A percentile compares a stretch with the other conserved stretches of the same genome.
phyloP scores from a whole-genome alignment of 257 asterid genomes.

The Penstemon eatonii region DNA sequence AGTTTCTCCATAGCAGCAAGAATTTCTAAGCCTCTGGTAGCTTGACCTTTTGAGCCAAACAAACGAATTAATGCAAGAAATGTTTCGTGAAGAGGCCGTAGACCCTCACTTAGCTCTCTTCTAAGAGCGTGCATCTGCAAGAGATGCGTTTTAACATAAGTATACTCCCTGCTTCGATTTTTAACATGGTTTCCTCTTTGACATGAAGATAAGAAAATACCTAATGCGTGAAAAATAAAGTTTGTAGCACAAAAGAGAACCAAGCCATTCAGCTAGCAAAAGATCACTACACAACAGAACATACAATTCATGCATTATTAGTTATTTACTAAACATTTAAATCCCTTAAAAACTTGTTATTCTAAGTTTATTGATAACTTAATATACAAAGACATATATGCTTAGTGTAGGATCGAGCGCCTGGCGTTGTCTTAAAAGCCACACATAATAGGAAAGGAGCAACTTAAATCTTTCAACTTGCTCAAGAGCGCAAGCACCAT shows the following conservation, averaged over 20 bases:
- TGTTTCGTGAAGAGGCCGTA: constrained; percentile 93
- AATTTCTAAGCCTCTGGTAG: constrained; percentile 85
- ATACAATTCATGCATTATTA: no score
- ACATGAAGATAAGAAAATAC: background rate
- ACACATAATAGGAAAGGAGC: no score
- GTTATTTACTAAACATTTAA: no score
- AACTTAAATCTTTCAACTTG: no score
- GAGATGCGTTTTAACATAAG: constrained; percentile 33
- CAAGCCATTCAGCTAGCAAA: background rate
- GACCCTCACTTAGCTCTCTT: constrained; percentile 93
- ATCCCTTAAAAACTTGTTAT: no score
- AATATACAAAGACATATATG: constrained; percentile 4
- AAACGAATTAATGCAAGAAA: constrained; percentile 86
- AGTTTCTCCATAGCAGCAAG: constrained; percentile 98
- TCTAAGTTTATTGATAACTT: background rate
- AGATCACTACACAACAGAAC: no score
- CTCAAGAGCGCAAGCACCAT: no score
- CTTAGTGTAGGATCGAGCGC: no score
- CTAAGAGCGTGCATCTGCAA: constrained; percentile 96
- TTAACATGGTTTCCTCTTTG: constrained; percentile 21
- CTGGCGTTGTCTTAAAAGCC: no score
- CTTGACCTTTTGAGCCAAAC: constrained; percentile 85
- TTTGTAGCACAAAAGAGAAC: constrained; percentile 4
- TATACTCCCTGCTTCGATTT: constrained; percentile 19
- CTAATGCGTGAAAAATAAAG: background rate